phyloP scores from a whole-genome alignment of 208 protist genomes.

The Crithidia mellificae region DNA sequence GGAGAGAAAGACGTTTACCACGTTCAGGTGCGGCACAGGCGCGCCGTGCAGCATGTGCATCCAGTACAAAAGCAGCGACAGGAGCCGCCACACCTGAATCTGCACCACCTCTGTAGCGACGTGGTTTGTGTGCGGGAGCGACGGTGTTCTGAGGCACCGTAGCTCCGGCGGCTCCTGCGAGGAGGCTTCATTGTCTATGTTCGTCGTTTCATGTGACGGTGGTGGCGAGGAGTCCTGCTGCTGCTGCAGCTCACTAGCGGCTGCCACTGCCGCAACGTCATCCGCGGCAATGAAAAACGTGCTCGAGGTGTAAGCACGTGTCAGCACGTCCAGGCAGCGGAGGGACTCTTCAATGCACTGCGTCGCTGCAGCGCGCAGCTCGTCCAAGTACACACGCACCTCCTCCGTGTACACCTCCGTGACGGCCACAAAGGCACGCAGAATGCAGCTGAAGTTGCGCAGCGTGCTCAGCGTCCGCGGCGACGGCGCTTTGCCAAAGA shows the following conservation, averaged over 20 bases:
- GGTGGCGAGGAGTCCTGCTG: no score
- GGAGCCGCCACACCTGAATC: conserved; percentile 27
- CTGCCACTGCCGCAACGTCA: background rate
- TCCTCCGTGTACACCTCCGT: conserved; percentile 19
- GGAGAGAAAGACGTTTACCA: conserved; percentile 21
- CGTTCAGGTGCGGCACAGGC: conserved; percentile 8
- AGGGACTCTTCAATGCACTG: conserved; percentile 20
- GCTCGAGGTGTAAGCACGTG: background rate
- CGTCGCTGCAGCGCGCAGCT: conserved; percentile 1
- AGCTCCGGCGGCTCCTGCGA: no score
- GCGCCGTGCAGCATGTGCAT: conserved; percentile 21
- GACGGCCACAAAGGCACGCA: conserved; percentile 15
- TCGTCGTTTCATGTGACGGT: no score
- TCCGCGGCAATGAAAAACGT: background rate
- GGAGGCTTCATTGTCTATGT: no score
- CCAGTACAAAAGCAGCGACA: conserved; percentile 32
- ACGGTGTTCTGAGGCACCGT: no score
- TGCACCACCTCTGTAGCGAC: conserved; percentile 13
- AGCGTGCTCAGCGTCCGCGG: conserved; percentile 10
- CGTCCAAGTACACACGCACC: conserved; percentile 24
- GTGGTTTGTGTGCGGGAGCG: background rate
- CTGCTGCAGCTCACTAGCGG: no score
- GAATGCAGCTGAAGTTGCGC: conserved; percentile 21
- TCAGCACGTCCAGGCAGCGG: conserved; percentile 14
- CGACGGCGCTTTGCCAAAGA: background rate